Evolutionary conservation across 352 stramenopile genomes (phyloP), one percentile per base, ranked within the genome.

Genomic region (Phytopythium vexans): DNA sequence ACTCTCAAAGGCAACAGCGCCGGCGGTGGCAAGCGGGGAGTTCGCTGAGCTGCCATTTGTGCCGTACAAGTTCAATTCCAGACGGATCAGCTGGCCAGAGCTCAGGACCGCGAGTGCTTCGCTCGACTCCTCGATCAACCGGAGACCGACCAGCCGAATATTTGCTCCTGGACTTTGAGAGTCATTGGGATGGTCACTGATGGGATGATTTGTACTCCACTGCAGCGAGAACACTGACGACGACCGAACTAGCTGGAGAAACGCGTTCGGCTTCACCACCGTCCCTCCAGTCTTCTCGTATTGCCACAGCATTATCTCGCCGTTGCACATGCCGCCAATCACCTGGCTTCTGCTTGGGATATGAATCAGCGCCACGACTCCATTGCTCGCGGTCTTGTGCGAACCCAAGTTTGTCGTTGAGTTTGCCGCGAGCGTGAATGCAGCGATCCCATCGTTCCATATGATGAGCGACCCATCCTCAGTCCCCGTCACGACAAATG

Each of bases 401-500:
- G 42, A 15, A 21, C 39, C n/a, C 0, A 33, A 21, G 5, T 36
- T 5, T 41, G 38, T 41, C 14, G 36, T 40, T 3, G 38, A 36
- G 36, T 41, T 50, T 21, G 65, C 51, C 15, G 54, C n/a, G 4
- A 72, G 44, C 0, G 72, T 83, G 52, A 77, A 73, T 2, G 71
- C 69, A 44, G 77, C 80, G 9, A 83, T 64, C 0, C 61, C 62
- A 54, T 77, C 72, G 7, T 85, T 66, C 77, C 81, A 91, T 8
- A 89, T 10, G 4, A 89, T 55, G 11, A 91, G 46, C 1, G 53
- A 61, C 9, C 76, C 78, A 38, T 74, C 72, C 33, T 68, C 55
- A 16, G 68, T 82, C 15, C 77, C 81, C 0, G 76, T 88, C 5
- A 91, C 14, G 3, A 84, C 66, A 33, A 82, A 91, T 31, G 65